A percentile compares a stretch with the other conserved stretches of the same genome.
Evolutionary conservation across 768 basidiomycete genomes (phyloP).

Genomic region (Rhodosporidiobolus odoratus): DNA sequence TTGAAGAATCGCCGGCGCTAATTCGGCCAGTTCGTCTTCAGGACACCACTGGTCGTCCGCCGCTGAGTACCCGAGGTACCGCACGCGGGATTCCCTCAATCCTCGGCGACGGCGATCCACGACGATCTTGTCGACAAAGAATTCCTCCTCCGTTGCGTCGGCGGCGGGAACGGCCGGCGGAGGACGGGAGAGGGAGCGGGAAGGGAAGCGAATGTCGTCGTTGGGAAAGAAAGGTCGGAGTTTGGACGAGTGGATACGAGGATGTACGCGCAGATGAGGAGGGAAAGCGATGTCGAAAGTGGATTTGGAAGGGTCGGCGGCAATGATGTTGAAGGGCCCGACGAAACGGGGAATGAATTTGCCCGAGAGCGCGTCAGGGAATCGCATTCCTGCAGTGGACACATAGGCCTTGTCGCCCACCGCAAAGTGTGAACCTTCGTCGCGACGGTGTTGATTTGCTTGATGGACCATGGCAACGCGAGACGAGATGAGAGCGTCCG

Average conservation of each 20-base stretch:
- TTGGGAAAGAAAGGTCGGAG: conserved; percentile 13
- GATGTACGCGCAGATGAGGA: conserved; percentile 3
- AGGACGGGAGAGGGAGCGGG: background rate
- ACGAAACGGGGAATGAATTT: conserved; percentile 6
- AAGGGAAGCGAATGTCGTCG: conserved; percentile 10
- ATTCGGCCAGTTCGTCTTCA: background rate
- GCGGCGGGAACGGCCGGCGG: background rate
- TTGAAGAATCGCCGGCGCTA: background rate
- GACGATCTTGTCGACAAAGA: conserved; percentile 1
- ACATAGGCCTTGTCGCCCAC: background rate
- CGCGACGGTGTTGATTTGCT: conserved; percentile 1
- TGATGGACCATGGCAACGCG: conserved; percentile 6
- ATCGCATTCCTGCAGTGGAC: background rate
- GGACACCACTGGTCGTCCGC: conserved; percentile 1
- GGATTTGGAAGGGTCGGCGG: background rate
- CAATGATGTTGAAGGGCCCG: conserved; percentile 1
- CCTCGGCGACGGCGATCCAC: background rate
- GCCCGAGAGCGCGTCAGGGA: background rate
- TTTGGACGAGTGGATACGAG: background rate
- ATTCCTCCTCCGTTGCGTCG: conserved; percentile 1
- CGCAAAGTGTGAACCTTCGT: background rate
- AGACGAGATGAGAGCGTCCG: conserved; percentile 13
- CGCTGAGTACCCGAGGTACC: conserved; percentile 8
- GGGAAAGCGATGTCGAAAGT: background rate
- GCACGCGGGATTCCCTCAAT: background rate